phyloP scores from a whole-genome alignment of 805 yeast genomes.

The Candida tallmaniae region DNA sequence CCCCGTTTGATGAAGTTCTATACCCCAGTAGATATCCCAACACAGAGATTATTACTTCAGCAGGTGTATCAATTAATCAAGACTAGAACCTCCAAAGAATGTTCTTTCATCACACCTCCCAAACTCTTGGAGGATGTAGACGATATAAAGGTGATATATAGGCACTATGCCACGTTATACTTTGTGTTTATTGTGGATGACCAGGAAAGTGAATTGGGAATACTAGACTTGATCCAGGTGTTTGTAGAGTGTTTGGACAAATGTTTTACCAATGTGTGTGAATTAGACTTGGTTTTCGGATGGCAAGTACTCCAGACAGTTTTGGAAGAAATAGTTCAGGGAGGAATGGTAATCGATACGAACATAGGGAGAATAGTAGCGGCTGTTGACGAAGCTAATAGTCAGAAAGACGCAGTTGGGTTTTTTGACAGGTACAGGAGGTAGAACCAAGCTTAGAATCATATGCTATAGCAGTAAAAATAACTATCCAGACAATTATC shows the following conservation, averaged over 20 bases:
- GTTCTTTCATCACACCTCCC: slow-evolving; percentile 89
- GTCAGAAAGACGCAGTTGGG: slow-evolving; percentile 33
- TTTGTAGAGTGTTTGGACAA: slow-evolving; percentile 92
- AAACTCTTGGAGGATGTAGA: slow-evolving; percentile 65
- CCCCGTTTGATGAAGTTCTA: slow-evolving; percentile 90
- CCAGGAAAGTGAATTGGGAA: slow-evolving; percentile 92
- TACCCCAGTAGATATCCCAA: slow-evolving; percentile 80
- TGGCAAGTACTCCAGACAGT: slow-evolving; percentile 97
- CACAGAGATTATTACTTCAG: slow-evolving; percentile 73
- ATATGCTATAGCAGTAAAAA: no score
- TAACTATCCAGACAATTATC: no score
- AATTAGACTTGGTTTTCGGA: slow-evolving; percentile 93
- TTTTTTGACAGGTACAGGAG: slow-evolving; percentile 5
- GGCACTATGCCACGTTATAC: slow-evolving; percentile 93
- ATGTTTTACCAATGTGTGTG: slow-evolving; percentile 93
- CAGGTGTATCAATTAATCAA: slow-evolving; percentile 80
- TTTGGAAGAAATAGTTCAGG: slow-evolving; percentile 87
- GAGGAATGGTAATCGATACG: slow-evolving; percentile 97
- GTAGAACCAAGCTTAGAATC: no score
- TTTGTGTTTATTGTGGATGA: slow-evolving; percentile 95
- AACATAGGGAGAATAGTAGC: slow-evolving; percentile 75
- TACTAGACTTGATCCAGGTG: slow-evolving; percentile 89
- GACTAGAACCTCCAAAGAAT: slow-evolving; percentile 67
- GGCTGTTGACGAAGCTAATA: slow-evolving; percentile 71
- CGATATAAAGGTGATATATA: slow-evolving; percentile 82